Evolutionary conservation across 2,329 filamentous ascomycete species (phyloP), one percentile per base, ranked within the genome.

Genomic region (Fusarium liriodendri): DNA sequence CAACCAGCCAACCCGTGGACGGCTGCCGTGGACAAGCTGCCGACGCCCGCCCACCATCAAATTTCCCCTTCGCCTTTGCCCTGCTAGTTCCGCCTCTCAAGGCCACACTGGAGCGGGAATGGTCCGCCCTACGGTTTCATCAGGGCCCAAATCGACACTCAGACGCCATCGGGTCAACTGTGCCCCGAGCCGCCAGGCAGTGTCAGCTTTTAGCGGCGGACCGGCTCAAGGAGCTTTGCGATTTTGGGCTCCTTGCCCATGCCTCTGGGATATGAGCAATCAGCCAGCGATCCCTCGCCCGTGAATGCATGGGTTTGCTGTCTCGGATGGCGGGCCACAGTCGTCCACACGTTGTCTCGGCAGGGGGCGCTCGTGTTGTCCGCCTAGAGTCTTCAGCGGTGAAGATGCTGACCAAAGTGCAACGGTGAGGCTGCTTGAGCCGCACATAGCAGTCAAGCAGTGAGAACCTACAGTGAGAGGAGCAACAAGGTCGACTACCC

Each of bases 131-230:
- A 29, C 22, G 5, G 55, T 27, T 58, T 58, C 55, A 33, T 20
- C 37, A 42, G 40, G 16, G 13, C 57, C 8, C 11, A 60, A 32
- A 22, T 38, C 29, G n/a, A 47, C 58, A 61, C 40, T 42, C 40
- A 62, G 32, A 27, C 45, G 61, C 58, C 27, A 57, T 58, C 59
- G 50, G 54, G 63, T 35, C 64, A 65, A 71, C 40, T 71, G 42
- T 40, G 47, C 8, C 47, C 57, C 27, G 42, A 50, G 33, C 61
- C 42, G 40, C 29, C 25, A 68, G 40, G 40, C 57, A 65, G 18
- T 60, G 71, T 72, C 64, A 74, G 68, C 70, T 66, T 74, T 74
- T 74, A 71, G 71, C 38, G 52, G 47, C 33, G 32, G 29, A 32
- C 57, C 20, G 47, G 20, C 29, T 50, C 27, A 38, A 35, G 45